Conservation (phyloP, 108 stramenopile species). For the Aurantiochytrium sp. region DNA sequence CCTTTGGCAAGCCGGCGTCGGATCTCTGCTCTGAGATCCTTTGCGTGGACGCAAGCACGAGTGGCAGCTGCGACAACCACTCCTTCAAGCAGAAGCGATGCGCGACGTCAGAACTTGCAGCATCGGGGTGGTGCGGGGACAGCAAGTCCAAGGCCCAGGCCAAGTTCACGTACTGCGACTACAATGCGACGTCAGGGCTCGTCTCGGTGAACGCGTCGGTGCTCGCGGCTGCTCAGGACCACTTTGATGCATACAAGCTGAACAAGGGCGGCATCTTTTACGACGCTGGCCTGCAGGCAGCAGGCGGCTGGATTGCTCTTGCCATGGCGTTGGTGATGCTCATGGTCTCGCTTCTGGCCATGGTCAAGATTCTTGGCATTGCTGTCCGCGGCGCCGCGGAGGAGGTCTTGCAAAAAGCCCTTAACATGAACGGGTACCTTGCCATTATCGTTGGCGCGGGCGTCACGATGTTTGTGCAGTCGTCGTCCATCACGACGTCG, state of each 20-base stretch:
- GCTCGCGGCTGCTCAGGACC: too few relatives aligned
- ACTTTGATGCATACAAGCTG: too few relatives aligned
- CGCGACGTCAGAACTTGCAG: not conserved
- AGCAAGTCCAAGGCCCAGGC: too few relatives aligned
- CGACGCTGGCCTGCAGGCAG: too few relatives aligned
- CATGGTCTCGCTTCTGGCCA: slow-evolving; percentile 61
- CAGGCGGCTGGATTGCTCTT: slow-evolving; percentile 57
- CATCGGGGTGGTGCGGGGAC: not conserved
- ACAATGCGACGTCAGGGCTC: too few relatives aligned
- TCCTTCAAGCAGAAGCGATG: not conserved
- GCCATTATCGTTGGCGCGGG: slow-evolving; percentile 66
- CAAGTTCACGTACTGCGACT: too few relatives aligned
- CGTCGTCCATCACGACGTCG: slow-evolving; percentile 63
- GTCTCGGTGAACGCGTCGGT: too few relatives aligned
- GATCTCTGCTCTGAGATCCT: too few relatives aligned
- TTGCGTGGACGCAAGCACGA: too few relatives aligned
- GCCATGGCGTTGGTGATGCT: slow-evolving; percentile 59
- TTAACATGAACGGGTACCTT: slow-evolving; percentile 67
- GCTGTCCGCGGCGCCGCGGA: slow-evolving; percentile 65
- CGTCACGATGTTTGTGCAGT: slow-evolving; percentile 69
- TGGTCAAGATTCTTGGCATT: slow-evolving; percentile 65
- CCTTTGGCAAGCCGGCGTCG: too few relatives aligned
- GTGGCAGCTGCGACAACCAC: too few relatives aligned
- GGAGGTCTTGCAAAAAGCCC: slow-evolving; percentile 71
- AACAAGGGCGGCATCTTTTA: too few relatives aligned